Base-by-base conservation (phyloP, 306 rosid genomes). In the Glycine latifolia region DNA sequence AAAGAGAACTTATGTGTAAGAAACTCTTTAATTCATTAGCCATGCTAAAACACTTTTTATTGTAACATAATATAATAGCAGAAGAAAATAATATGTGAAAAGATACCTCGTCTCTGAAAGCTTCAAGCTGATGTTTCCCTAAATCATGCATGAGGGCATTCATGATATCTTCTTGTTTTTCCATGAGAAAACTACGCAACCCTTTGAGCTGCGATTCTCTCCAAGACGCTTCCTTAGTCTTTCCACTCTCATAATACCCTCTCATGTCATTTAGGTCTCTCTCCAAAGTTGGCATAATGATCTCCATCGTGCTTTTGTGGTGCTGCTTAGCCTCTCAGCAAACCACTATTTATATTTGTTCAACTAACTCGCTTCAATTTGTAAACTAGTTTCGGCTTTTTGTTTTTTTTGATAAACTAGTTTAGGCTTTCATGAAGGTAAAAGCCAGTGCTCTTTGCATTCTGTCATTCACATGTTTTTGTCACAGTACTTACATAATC, bases 51-150 rank as follows among this genome's bases (percentile, higher is more conserved):
- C 10, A 44, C 48, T 72, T 72, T 33, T 14, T 15, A 50, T 8
- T 48, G 41, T 46, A 10, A 73, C 10, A 10, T 9, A 44, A 14
- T 4, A 15, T 55, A 59, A 1, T 3, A 13, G 37, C 12, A 33
- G 2, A 65, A 35, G 39, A 35, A 35, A 15, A 26, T 44, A 3
- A 31, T 14, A 33, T 59, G 53, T 10, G 43, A 61, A 62, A 33
- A 63, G 16, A 63, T 7, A 89, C 97, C 97, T 93, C 97, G n/a
- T 93, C 97, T 86, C 97, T 90, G 7, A 81, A 93, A 75, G 96
- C 90, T 86, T 93, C 97, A 60, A 75, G 54, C 20, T 71, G 87
- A 73, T 90, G 97, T 75, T 93, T 93, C 17, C 96, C 96, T 55
- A 93, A 56, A 66, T 93, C 97, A 31, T 87, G 90, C 80, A 79